Conservation (phyloP, 148 eudicot species). For the Linanthus parryae region DNA sequence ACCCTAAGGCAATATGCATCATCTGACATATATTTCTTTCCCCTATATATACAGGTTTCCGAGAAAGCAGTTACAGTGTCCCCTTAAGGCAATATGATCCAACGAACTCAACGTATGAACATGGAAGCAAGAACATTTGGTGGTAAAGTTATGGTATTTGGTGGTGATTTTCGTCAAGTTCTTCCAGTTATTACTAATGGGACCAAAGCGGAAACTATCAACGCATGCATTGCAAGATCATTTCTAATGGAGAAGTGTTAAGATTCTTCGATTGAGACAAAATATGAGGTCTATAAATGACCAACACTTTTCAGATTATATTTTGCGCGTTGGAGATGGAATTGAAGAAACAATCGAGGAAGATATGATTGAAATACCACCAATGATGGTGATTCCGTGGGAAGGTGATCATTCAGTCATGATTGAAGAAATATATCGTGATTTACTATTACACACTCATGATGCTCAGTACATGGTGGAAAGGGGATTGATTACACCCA, state of each 20-base stretch:
- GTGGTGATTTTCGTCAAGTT: conserved; percentile 13
- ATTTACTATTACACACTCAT: background rate
- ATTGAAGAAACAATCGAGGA: background rate
- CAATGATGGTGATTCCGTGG: background rate
- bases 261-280: background rate
- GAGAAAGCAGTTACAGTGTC: no score
- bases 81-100: no score
- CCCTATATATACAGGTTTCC: no score
- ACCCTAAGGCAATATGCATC: no score
- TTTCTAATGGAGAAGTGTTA: background rate
- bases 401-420: background rate
- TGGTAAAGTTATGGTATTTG: conserved; percentile 10
- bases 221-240: background rate
- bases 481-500: background rate
- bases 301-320: conserved; percentile 3
- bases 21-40: no score
- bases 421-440: background rate
- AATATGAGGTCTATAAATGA: conserved; percentile 11
- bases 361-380: background rate
- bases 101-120: no score
- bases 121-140: no score
- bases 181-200: background rate
- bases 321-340: conserved; percentile 9
- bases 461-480: background rate
- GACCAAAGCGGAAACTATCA: background rate